Evolutionary conservation across 2,329 filamentous ascomycete genomes (phyloP), one percentile per base, ranked within the genome.

Genomic region (Neopestalotiopsis sp.): DNA sequence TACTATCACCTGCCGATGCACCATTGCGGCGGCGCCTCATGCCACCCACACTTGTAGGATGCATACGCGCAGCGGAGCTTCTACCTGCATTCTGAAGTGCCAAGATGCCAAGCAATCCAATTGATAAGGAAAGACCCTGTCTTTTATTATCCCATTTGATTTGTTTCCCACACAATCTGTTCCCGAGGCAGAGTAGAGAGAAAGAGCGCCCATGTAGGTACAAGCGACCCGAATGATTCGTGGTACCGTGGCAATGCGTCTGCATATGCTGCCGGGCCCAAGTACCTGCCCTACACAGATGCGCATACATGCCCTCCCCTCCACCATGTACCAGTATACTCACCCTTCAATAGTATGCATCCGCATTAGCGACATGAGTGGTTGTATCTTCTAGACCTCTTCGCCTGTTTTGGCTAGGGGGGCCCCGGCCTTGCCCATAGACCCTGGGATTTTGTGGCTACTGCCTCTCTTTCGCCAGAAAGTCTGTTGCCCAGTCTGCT

Each of bases 101-200:
- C 61, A 64, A 64, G 61, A 24, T 28, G 38, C 61, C 61, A 53
- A 64, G 57, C 28, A 61, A 38, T 20, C 59, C 59, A 61, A 40
- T 61, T 61, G 65, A 67, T 67, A 67, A 67, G 53, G 56, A 49
- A 28, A 49, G 28, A 57, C 53, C 65, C 38, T 67, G 40, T 42
- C 53, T 59, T 12, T 17, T 69, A 73, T 74, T 74, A 73, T 74
- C 70, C 64, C 73, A 75, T 74, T 62, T 71, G 69, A 76, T 75
- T 75, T 73, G 69, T 65, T 70, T 30, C 59, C 59, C 59, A 61
- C 32, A 61, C 59, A 61, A 61, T 13, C 59, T n/a, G 13, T 28
- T n/a, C 34, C 59, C 71, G 68, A 69, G 32, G 56, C 34, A 53
- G n/a, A 9, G 24, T 10, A 17, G 57, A 38, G 34, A 38, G 34